Evolutionary conservation across 2,329 filamentous ascomycete genomes (phyloP).

Genomic region (Trichoderma oligosporum): DNA sequence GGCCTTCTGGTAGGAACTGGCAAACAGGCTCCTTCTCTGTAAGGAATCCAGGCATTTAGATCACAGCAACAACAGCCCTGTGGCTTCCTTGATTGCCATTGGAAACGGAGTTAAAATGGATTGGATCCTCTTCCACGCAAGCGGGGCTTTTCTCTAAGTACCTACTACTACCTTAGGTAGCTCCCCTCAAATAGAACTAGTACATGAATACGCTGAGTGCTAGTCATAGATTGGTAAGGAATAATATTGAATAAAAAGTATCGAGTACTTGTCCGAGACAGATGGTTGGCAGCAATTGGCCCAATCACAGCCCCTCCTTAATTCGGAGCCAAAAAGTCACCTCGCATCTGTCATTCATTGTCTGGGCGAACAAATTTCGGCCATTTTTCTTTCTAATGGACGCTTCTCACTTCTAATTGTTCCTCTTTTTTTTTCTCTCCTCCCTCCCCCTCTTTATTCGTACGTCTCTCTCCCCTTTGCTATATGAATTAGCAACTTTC

Average conservation of each 20-base stretch:
- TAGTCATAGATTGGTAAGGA: too few relatives aligned
- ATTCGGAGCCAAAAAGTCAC: slow-evolving; percentile 13
- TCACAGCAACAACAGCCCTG: too few relatives aligned
- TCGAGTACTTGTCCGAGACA: neutral
- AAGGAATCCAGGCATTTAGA: too few relatives aligned
- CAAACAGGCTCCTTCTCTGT: too few relatives aligned
- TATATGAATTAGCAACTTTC: neutral
- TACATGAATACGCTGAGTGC: too few relatives aligned
- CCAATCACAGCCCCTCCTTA: slow-evolving; percentile 19
- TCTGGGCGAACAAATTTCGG: slow-evolving; percentile 9
- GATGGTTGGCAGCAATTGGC: neutral
- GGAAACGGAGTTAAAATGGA: too few relatives aligned
- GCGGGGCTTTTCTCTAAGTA: too few relatives aligned
- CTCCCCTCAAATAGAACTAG: too few relatives aligned
- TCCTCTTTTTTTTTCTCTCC: neutral
- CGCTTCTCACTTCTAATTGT: slow-evolving; percentile 16
- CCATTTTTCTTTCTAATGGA: slow-evolving; percentile 14
- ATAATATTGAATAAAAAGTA: neutral
- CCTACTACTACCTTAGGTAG: too few relatives aligned
- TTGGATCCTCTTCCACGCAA: too few relatives aligned
- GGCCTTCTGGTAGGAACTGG: too few relatives aligned
- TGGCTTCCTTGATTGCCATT: too few relatives aligned
- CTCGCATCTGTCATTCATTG: slow-evolving; percentile 14
- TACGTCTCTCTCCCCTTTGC: neutral
- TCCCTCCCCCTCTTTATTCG: neutral